Percentiles rank a stretch among this genome's conserved stretches.
Evolutionary conservation across 495 filamentous ascomycete genomes (phyloP).

Genomic region (Hypoxylon subgilvum): DNA sequence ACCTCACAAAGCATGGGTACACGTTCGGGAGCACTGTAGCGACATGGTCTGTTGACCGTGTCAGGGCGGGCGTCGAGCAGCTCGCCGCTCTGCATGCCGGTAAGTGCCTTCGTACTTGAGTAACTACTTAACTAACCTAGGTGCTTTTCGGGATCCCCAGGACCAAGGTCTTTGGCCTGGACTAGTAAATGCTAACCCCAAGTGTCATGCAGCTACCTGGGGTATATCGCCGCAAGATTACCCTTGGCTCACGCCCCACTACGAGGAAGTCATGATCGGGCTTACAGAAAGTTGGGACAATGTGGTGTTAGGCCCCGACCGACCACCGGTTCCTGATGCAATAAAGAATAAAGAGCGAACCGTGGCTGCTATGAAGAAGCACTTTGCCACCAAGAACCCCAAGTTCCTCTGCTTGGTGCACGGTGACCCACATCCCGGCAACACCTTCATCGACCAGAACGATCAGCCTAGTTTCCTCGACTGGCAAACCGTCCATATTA

Average conservation of each 20-base stretch:
- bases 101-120: no score
- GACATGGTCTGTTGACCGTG: conserved; percentile 28
- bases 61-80: conserved; percentile 37
- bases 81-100: conserved; percentile 36
- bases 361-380: conserved; percentile 31
- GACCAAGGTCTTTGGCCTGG: no score
- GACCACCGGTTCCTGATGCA: conserved; percentile 23
- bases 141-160: no score
- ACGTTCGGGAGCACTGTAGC: conserved; percentile 20
- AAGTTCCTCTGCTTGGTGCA: conserved; percentile 33
- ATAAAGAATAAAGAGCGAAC: conserved; percentile 29
- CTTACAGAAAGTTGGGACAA: conserved; percentile 25
- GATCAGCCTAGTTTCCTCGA: conserved; percentile 35
- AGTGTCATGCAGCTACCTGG: no score
- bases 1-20: conserved; percentile 20
- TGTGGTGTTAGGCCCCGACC: conserved; percentile 15
- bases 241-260: conserved; percentile 28
- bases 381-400: conserved; percentile 30
- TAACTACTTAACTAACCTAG: no score
- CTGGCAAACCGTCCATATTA: conserved; percentile 36
- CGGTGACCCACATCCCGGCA: conserved; percentile 39
- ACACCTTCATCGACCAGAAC: conserved; percentile 29
- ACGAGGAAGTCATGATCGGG: conserved; percentile 31
- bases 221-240: conserved; percentile 27
- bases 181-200: no score